Conservation (phyloP, 108 stramenopile species). For the Epipyxis sp. region DNA sequence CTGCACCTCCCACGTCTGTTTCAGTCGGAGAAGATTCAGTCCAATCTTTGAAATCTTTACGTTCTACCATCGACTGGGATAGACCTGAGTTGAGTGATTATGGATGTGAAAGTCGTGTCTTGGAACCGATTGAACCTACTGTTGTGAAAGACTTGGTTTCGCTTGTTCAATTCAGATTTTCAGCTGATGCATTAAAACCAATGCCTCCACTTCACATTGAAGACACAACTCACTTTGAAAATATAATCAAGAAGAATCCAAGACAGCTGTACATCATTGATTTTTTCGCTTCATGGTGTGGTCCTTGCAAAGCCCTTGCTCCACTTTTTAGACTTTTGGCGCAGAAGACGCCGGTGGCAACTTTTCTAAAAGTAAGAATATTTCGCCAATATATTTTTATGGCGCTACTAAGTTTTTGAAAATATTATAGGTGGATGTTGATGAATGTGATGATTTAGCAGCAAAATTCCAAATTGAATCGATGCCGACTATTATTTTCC, state of each 20-base stretch:
- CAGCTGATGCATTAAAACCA: neutral
- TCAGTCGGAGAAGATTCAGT: neutral
- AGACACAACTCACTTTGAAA: slow-evolving; percentile 35
- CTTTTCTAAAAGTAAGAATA: too few species aligned
- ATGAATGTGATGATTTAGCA: slow-evolving; percentile 36
- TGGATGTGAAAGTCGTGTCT: slow-evolving; percentile 26
- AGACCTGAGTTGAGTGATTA: slow-evolving; percentile 34
- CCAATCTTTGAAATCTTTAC: neutral
- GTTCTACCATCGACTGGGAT: too few species aligned
- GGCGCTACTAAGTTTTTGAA: too few species aligned
- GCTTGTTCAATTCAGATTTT: neutral
- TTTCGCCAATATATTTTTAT: too few species aligned
- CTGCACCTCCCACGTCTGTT: slow-evolving; percentile 19
- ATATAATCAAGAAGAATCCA: slow-evolving; percentile 25
- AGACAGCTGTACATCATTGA: slow-evolving; percentile 15
- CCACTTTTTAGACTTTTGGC: slow-evolving; percentile 20
- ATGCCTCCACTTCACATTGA: slow-evolving; percentile 29
- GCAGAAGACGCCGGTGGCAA: slow-evolving; percentile 17
- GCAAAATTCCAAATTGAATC: slow-evolving; percentile 24
- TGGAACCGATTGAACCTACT: slow-evolving; percentile 8
- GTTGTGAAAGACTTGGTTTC: slow-evolving; percentile 25
- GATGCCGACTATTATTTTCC: slow-evolving; percentile 14
- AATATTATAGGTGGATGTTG: slow-evolving; percentile 37
- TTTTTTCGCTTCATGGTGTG: slow-evolving; percentile 38
- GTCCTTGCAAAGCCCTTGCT: slow-evolving; percentile 31